A percentile compares a stretch with the other conserved stretches of the same genome.
Conservation (phyloP, 768 basidiomycete genomes). For the Lentinus brumalis region DNA sequence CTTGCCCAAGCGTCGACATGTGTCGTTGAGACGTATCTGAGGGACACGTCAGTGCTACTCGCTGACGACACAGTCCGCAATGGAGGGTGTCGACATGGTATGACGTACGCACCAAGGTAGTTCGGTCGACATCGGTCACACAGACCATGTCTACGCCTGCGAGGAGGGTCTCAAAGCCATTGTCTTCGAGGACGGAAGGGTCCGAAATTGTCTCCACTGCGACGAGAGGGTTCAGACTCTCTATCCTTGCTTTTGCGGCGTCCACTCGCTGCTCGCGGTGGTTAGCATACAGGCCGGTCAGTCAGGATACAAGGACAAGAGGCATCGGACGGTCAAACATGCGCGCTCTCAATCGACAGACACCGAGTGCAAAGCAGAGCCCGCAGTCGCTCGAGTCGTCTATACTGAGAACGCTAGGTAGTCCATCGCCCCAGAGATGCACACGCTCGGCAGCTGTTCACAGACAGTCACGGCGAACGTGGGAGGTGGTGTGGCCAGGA, state of each 20-base stretch:
- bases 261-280: slow-evolving; percentile 68
- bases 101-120: slow-evolving; percentile 63
- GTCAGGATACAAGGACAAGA: neutral
- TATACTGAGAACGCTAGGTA: neutral
- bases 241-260: slow-evolving; percentile 82
- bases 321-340: neutral
- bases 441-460: slow-evolving; percentile 16
- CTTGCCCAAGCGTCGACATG: slow-evolving; percentile 72
- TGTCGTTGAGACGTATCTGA: slow-evolving; percentile 76
- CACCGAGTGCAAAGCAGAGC: neutral
- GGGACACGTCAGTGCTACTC: neutral
- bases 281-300: neutral
- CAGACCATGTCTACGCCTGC: slow-evolving; percentile 82
- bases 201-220: slow-evolving; percentile 68
- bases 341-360: neutral
- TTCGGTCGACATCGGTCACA: slow-evolving; percentile 74
- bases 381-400: neutral
- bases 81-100: neutral
- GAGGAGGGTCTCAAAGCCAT: slow-evolving; percentile 59
- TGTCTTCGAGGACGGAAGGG: slow-evolving; percentile 47
- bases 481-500: slow-evolving; percentile 5
- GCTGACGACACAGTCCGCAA: neutral
- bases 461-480: slow-evolving; percentile 6
- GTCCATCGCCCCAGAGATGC: neutral
- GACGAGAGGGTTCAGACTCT: slow-evolving; percentile 92